Evolutionary conservation across 495 filamentous ascomycete genomes (phyloP), one percentile per base, ranked within the genome.

Genomic region (Xylaria scruposa): DNA sequence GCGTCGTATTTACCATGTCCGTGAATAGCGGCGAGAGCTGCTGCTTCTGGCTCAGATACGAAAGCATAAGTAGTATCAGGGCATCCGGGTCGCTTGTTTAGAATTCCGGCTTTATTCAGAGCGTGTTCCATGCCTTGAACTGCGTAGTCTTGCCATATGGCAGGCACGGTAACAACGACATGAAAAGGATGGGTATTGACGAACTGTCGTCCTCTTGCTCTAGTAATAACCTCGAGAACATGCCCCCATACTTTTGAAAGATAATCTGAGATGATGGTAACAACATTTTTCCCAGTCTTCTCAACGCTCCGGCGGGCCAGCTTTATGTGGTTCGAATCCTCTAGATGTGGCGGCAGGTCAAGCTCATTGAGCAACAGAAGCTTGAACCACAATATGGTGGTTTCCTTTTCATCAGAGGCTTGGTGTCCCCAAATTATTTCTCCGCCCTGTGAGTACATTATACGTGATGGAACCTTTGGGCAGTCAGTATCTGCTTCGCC

Each of bases 41-140:
- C 79, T 4, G 76, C 78, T 58, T 81, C 78, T 1, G 78, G 78
- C 46, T 81, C 79, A 1, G 78, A 72, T 1, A 77, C 33, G 15
- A 81, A 74, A 7, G 61, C 17, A 10, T 76, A 26, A 7, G 58
- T 61, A 0, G 76, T 78, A 21, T 68, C 64, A 0, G 67, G 73
- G 3, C 51, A 29, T 59, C 53, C 63, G 8, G 29, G 29, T 0
- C 76, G 67, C 2, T 19, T 4, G 8, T 17, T 67, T 10, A 81
- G 46, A 29, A 81, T 77, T 0, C 78, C 79, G 0, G 79, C 76
- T 0, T 33, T 31, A 2, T 56, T 60, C 3, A 72, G 54, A 0
- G 73, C 79, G 38, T 61, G 40, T 29, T 62, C 56, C 79, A 81
- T 79, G 1, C 68, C 40, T 0, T 10, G 31, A 0, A 70, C 33